These are phyloP conservation scores for Podaxis rugospora DNA, from an alignment of 768 basidiomycete species.

Conservation along the genomic window DNA sequence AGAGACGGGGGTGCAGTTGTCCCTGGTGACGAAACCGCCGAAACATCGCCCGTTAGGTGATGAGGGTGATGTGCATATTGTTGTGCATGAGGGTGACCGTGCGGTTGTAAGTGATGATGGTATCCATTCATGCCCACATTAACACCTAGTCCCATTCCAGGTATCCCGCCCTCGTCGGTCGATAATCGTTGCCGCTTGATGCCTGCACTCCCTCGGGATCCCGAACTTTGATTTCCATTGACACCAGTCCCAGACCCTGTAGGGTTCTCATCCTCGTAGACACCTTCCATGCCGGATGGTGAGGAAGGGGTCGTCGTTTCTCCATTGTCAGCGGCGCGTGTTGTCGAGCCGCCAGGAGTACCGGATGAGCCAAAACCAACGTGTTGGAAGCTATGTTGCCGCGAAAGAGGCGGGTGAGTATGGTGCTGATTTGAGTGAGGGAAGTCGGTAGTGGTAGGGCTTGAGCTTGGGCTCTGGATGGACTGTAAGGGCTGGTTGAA, in stretches of 20 bases:
- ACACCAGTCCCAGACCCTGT: neutral
- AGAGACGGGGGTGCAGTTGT: constrained; percentile 6
- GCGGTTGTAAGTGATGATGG: constrained; percentile 7
- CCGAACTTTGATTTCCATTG: neutral
- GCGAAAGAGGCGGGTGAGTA: constrained; percentile 37
- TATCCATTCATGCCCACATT: constrained; percentile 18
- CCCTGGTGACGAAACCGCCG: constrained; percentile 7
- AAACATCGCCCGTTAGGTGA: constrained; percentile 4
- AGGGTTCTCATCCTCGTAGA: constrained; percentile 6
- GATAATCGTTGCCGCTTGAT: constrained; percentile 51
- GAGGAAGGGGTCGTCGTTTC: constrained; percentile 15
- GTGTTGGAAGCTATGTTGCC: constrained; percentile 61
- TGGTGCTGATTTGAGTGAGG: constrained; percentile 25
- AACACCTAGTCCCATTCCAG: constrained; percentile 17
- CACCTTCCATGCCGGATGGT: constrained; percentile 5
- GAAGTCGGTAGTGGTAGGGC: constrained; percentile 48
- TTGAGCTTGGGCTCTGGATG: constrained; percentile 45
- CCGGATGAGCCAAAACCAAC: constrained; percentile 16
- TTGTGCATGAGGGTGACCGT: neutral
- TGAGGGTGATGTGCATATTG: constrained; percentile 8
- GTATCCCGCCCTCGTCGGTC: constrained; percentile 27
- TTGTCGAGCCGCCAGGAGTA: neutral
- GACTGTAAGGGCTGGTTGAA: constrained; percentile 35
- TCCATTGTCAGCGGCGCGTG: constrained; percentile 21
- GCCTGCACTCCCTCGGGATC: constrained; percentile 22